A percentile compares a stretch with the other conserved stretches of the same genome.
Evolutionary conservation across 2,329 filamentous ascomycete species (phyloP).

Genomic region (Scedosporium boydii): DNA sequence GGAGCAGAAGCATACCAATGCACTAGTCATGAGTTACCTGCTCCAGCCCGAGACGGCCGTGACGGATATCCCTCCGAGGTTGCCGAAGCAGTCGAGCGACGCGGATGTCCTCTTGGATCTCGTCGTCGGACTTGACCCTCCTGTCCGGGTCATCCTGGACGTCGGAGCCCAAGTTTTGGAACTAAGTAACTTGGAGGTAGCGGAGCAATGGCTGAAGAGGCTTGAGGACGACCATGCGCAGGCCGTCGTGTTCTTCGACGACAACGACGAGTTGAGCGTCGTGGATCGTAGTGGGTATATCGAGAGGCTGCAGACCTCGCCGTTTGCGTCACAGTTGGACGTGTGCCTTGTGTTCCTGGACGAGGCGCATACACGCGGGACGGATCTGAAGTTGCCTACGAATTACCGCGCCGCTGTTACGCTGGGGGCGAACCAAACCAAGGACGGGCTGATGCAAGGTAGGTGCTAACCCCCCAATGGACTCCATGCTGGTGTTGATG

Average conservation of each 20-base stretch:
- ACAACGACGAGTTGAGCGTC: constrained; percentile 44
- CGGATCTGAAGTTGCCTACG: constrained; percentile 51
- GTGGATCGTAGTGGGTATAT: constrained; percentile 35
- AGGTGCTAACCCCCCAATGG: constrained; percentile 12
- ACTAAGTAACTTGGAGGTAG: constrained; percentile 45
- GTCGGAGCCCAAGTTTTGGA: constrained; percentile 64
- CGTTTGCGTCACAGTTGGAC: constrained; percentile 46
- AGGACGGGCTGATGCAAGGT: constrained; percentile 63
- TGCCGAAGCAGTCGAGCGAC: constrained; percentile 14
- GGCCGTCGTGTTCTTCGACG: constrained; percentile 47
- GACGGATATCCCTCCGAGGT: constrained; percentile 14
- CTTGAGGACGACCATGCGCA: constrained; percentile 7
- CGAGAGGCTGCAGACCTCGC: constrained; percentile 46
- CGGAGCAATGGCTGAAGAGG: constrained; percentile 40
- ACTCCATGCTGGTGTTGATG: too few relatives aligned
- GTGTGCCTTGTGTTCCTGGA: constrained; percentile 59
- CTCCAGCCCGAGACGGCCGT: constrained; percentile 42
- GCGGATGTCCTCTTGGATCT: constrained; percentile 33
- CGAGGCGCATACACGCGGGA: constrained; percentile 61
- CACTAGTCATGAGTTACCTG: constrained; percentile 51
- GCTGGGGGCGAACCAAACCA: constrained; percentile 53
- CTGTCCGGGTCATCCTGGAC: constrained; percentile 54
- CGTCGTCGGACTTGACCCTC: constrained; percentile 26
- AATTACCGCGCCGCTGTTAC: constrained; percentile 58
- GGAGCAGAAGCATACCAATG: constrained; percentile 55